Percentiles rank a stretch among this genome's conserved stretches.
These are phyloP conservation scores for Coniosporium tulheliwenetii DNA, from an alignment of 2,329 filamentous ascomycete genomes.

Conservation along the genomic window DNA sequence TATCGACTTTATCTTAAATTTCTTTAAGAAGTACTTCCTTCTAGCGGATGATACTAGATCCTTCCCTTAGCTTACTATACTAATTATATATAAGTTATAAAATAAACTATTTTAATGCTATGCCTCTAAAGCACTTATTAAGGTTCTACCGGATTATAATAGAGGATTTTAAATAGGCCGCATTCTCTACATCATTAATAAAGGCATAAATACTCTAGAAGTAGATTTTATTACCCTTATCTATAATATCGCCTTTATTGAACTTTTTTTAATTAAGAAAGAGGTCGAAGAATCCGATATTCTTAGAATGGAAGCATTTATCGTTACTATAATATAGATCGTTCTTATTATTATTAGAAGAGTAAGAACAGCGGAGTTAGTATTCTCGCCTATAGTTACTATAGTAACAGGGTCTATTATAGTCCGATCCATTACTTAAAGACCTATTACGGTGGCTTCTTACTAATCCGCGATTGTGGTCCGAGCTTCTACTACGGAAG, in stretches of 20 bases:
- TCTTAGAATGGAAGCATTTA: neutral
- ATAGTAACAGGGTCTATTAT: no score
- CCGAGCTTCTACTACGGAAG: no score
- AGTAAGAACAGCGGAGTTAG: no score
- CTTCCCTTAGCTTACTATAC: no score
- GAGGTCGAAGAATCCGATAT: neutral
- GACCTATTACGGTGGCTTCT: no score
- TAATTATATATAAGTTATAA: neutral
- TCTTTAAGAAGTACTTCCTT: no score
- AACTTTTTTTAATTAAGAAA: neutral
- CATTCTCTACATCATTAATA: neutral
- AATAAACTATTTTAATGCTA: neutral
- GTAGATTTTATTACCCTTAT: slow-evolving; percentile 1
- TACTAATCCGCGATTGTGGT: no score
- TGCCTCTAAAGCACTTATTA: neutral
- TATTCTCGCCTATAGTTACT: no score
- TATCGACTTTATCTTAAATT: no score
- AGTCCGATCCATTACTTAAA: no score
- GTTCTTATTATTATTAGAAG: no score
- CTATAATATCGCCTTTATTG: neutral
- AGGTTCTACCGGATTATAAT: neutral
- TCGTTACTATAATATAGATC: neutral
- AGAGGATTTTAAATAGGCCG: neutral
- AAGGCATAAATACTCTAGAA: neutral
- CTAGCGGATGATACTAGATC: no score